A percentile compares a stretch with the other conserved stretches of the same genome.
phyloP scores from a whole-genome alignment of 1,139 yeast species.

The Trichomonascaceae sp. region DNA sequence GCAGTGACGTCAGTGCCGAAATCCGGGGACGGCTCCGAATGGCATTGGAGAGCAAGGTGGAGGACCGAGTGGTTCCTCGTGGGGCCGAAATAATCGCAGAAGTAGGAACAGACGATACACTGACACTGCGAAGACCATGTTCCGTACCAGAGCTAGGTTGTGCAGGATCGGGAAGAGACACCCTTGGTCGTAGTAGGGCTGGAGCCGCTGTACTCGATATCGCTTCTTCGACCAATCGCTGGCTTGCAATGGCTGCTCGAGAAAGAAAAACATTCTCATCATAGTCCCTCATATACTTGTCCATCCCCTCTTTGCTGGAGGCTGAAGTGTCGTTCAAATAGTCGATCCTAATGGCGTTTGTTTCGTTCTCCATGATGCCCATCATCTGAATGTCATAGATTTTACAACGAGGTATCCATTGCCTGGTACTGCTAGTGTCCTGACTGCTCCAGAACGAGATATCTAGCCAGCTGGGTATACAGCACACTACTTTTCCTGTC shows the following conservation, averaged over 20 bases:
- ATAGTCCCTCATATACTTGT: conserved; percentile 44
- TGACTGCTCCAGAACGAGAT: conserved; percentile 64
- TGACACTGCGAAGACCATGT: neutral
- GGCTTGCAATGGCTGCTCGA: conserved; percentile 12
- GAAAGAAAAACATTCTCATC: conserved; percentile 33
- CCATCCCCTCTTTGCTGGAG: neutral
- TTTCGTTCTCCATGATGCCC: conserved; percentile 91
- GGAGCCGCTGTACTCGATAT: conserved; percentile 12
- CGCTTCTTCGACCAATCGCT: conserved; percentile 15
- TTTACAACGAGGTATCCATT: conserved; percentile 88
- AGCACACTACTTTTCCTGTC: conserved; percentile 39
- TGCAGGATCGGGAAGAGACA: too few relatives aligned
- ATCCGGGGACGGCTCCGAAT: conserved; percentile 10
- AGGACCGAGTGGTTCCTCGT: conserved; percentile 5
- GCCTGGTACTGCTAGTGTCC: conserved; percentile 27
- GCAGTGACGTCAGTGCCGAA: conserved; percentile 14
- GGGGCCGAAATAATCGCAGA: conserved; percentile 16
- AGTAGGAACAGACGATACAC: conserved; percentile 13
- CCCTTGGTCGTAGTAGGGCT: conserved; percentile 11
- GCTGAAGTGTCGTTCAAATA: conserved; percentile 25
- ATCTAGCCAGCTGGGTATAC: conserved; percentile 92
- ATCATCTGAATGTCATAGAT: conserved; percentile 95
- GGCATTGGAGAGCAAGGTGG: conserved; percentile 12
- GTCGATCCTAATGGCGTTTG: conserved; percentile 49
- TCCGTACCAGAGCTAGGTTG: too few relatives aligned